These are phyloP conservation scores for Chytriomyces sp. DNA, from an alignment of 192 early-diverging fungal species.

Conservation along the genomic window DNA sequence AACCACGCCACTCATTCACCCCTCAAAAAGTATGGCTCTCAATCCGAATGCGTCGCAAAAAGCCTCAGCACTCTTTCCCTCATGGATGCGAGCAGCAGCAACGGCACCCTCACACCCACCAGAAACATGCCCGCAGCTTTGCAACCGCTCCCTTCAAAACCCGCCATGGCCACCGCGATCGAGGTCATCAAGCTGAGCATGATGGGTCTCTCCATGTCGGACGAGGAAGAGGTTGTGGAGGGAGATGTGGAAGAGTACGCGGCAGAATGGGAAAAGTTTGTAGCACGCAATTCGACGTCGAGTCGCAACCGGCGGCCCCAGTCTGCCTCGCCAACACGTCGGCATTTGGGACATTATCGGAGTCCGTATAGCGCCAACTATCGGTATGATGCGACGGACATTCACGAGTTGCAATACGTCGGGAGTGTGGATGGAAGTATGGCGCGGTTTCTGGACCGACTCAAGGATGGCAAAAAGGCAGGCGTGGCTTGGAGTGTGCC, in stretches of 20 bases:
- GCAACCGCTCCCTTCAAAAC: neutral
- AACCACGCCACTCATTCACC: neutral
- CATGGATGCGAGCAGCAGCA: neutral
- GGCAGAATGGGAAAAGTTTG: neutral
- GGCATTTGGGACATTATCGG: too few species aligned
- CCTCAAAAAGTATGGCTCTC: neutral
- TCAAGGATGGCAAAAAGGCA: neutral
- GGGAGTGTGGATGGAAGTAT: too few species aligned
- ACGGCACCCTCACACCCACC: neutral
- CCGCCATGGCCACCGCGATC: neutral
- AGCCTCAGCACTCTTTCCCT: neutral
- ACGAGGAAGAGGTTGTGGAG: neutral
- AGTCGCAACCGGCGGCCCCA: neutral
- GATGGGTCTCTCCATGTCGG: constrained; percentile 5
- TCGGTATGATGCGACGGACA: too few species aligned
- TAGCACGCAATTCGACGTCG: neutral
- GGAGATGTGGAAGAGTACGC: neutral
- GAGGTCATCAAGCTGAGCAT: constrained; percentile 17
- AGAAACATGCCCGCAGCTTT: too few species aligned
- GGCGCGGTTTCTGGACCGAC: too few species aligned
- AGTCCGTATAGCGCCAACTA: too few species aligned
- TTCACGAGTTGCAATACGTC: too few species aligned
- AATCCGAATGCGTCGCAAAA: neutral
- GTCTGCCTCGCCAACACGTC: neutral
- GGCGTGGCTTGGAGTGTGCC: neutral